A percentile compares a stretch with the other conserved stretches of the same genome.
phyloP scores from a whole-genome alignment of 164 flowering plant genomes.

The Vitis rupestris region DNA sequence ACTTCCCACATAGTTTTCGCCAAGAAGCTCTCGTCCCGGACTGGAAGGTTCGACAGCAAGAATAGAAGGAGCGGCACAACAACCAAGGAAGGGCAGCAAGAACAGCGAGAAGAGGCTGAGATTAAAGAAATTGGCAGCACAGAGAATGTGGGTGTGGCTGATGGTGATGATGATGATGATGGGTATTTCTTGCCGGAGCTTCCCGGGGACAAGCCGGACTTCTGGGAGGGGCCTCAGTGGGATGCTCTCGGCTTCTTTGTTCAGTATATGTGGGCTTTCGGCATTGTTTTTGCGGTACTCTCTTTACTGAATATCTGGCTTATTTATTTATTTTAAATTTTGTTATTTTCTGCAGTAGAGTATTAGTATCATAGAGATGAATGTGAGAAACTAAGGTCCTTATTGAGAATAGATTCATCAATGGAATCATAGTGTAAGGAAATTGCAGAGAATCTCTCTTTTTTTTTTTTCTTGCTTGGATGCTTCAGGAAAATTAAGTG shows the following conservation, averaged over 20 bases:
- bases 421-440: no score
- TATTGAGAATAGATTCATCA: no score
- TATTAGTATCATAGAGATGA: background rate
- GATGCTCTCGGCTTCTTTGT: conserved; percentile 76
- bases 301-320: background rate
- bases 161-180: conserved; percentile 30
- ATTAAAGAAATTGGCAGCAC: conserved; percentile 4
- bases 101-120: conserved; percentile 14
- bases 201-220: conserved; percentile 61
- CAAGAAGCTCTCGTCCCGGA: conserved; percentile 50
- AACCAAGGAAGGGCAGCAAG: conserved; percentile 32
- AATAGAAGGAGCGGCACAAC: conserved; percentile 45
- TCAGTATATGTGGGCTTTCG: conserved; percentile 93
- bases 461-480: no score
- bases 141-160: conserved; percentile 10
- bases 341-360: background rate
- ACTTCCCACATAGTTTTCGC: conserved; percentile 39
- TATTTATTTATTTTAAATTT: background rate
- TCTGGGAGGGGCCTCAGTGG: conserved; percentile 92
- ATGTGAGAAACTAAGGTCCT: no score
- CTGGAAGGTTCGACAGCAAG: conserved; percentile 62
- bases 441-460: no score
- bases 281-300: conserved; percentile 75
- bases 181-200: conserved; percentile 64
- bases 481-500: no score